Conservation (phyloP, 2,329 filamentous ascomycete genomes). For the Colletotrichum melonis region DNA sequence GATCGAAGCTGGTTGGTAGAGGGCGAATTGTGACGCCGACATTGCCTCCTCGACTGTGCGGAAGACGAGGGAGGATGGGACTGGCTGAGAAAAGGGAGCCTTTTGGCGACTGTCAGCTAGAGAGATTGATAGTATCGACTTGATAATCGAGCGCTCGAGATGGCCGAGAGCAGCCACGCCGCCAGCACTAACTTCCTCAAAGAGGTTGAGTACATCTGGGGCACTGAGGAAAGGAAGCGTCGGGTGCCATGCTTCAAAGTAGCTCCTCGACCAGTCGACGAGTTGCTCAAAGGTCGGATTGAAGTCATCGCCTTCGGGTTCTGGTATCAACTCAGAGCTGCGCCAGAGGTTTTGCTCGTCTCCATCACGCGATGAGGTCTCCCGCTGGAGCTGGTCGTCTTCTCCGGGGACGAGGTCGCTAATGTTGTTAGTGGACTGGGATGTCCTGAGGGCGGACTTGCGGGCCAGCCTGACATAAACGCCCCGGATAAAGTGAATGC, state of each 20-base stretch:
- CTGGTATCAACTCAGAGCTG: constrained; percentile 45
- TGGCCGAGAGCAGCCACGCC: constrained; percentile 44
- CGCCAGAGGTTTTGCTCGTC: constrained; percentile 48
- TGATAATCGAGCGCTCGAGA: constrained; percentile 55
- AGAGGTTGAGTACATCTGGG: constrained; percentile 58
- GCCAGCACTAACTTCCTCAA: constrained; percentile 54
- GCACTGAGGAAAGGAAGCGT: constrained; percentile 67
- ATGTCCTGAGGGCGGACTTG: constrained; percentile 33
- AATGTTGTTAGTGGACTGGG: constrained; percentile 22
- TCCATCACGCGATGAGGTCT: constrained; percentile 24
- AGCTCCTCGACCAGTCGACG: constrained; percentile 61
- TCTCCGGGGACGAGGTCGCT: constrained; percentile 65
- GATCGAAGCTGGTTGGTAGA: constrained; percentile 60
- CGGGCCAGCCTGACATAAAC: constrained; percentile 62
- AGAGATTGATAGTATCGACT: constrained; percentile 64
- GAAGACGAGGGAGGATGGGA: constrained; percentile 59
- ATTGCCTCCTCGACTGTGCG: constrained; percentile 61
- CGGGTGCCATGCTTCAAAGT: constrained; percentile 69
- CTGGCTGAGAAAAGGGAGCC: constrained; percentile 38
- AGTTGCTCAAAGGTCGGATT: constrained; percentile 58
- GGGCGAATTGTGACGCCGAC: constrained; percentile 57
- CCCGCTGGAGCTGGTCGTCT: constrained; percentile 58
- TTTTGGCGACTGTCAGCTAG: constrained; percentile 63
- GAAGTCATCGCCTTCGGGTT: constrained; percentile 1
- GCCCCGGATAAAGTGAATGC: constrained; percentile 68